Conservation (phyloP, 768 basidiomycete genomes). For the Austroboletus eburneus region DNA sequence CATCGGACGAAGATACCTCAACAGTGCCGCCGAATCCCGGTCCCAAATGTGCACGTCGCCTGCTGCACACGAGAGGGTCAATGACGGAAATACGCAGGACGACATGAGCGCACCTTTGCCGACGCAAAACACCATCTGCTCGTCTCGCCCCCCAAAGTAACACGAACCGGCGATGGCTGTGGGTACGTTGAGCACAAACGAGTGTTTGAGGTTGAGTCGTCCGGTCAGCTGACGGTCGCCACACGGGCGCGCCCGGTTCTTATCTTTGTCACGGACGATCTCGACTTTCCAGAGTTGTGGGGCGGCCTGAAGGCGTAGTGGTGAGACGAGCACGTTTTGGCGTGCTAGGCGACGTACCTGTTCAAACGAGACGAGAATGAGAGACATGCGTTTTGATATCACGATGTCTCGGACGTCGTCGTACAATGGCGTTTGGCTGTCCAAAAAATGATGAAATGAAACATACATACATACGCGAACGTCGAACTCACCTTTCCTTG, state of each 20-base stretch:
- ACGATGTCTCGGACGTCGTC: constrained; percentile 52
- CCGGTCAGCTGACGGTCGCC: constrained; percentile 11
- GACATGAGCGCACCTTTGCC: constrained; percentile 54
- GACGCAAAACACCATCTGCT: constrained; percentile 75
- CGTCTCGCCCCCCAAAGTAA: constrained; percentile 75
- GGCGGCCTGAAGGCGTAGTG: constrained; percentile 37
- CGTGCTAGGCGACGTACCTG: constrained; percentile 11
- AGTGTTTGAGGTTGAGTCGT: constrained; percentile 47
- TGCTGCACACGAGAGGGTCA: constrained; percentile 38
- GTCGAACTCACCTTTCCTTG: constrained; percentile 42
- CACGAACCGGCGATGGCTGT: constrained; percentile 77
- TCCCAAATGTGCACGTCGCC: constrained; percentile 88
- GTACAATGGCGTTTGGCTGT: constrained; percentile 48
- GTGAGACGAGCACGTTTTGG: neutral
- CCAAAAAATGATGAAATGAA: too few species aligned
- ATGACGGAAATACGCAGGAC: too few species aligned
- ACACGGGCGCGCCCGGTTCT: constrained; percentile 27
- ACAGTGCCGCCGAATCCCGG: constrained; percentile 65
- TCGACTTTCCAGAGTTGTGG: constrained; percentile 77
- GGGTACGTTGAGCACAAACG: constrained; percentile 57
- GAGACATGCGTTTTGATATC: constrained; percentile 39
- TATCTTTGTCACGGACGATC: constrained; percentile 44
- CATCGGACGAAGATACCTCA: constrained; percentile 65
- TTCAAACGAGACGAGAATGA: constrained; percentile 39
- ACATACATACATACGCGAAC: too few species aligned